Base-by-base conservation (phyloP, 2,329 filamentous ascomycete genomes). In the Thelonectria olida region DNA sequence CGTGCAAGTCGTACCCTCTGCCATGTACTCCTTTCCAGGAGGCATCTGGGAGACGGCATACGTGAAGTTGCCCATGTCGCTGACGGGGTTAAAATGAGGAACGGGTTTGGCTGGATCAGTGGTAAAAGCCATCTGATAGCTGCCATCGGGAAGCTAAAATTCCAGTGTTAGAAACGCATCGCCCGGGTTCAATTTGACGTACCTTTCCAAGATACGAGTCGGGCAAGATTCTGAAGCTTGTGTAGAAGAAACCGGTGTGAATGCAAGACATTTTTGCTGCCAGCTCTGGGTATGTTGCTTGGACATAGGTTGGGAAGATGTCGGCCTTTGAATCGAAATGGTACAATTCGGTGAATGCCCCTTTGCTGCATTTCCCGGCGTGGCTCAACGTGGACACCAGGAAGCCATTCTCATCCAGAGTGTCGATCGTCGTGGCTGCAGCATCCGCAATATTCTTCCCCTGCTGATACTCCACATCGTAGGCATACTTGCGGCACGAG, bases 261-360 rank as follows among this genome's bases (percentile, higher is more conserved):
- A 84, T 79, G 69, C 79, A 84, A 6, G 79, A 82, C 78, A 82
- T 82, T 72, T 85, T 86, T 52, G 70, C 72, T 7, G 80, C 81
- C 28, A 86, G 68, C 5, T 65, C 67, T 0, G 81, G 80, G 62
- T 84, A 77, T 5, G 68, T 79, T 3, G 75, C 75, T 8, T 73
- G 63, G 4, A 84, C 81, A 41, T 84, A 84, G 12, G 72, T 52
- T 0, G 81, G 82, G 25, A 83, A 84, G 15, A 83, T 70, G 44
- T 84, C 82, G 2, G 84, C 84, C 72, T 87, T 86, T 7, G 78
- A 69, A 68, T 86, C 83, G 54, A 80, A 84, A 67, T 85, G 83
- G 64, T 85, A 86, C 54, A 85, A 62, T 63, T 85, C 79, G n/a
- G 69, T 76, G 54, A 79, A 79, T 38, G 69, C 74, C 0, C 84